Percentiles rank a stretch among this genome's conserved stretches.
These are phyloP conservation scores for Penicillium brasilianum DNA, from an alignment of 2,329 filamentous ascomycete species.

Conservation along the genomic window DNA sequence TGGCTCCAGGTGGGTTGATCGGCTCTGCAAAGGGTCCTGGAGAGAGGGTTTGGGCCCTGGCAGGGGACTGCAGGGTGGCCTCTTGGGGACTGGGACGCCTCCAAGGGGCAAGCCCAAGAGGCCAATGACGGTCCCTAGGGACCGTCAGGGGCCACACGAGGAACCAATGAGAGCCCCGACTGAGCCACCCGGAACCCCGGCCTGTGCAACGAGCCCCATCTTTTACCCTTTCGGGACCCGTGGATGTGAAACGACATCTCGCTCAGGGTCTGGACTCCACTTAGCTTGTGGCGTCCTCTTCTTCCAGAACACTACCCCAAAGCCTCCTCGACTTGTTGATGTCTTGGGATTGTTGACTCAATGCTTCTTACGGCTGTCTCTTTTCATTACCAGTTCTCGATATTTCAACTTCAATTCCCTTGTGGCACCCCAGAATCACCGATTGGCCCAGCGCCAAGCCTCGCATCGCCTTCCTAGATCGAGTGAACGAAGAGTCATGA, in stretches of 20 bases:
- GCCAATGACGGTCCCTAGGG: neutral
- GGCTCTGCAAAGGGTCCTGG: neutral
- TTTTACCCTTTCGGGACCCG: slow-evolving; percentile 15
- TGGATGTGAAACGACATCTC: slow-evolving; percentile 19
- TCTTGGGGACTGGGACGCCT: neutral
- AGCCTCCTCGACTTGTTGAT: neutral
- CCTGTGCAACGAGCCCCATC: neutral
- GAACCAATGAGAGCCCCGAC: too few relatives aligned
- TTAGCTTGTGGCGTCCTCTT: slow-evolving; percentile 6
- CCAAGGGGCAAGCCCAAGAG: neutral
- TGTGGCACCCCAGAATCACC: neutral
- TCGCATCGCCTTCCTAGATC: neutral
- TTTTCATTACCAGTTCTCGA: neutral
- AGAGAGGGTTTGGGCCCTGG: slow-evolving; percentile 20
- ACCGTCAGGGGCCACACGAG: too few relatives aligned
- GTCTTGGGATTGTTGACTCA: neutral
- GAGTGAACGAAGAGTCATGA: slow-evolving; percentile 15
- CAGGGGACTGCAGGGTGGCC: slow-evolving; percentile 2
- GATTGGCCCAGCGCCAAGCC: neutral
- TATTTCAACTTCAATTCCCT: neutral
- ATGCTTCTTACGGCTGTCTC: neutral
- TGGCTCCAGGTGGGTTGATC: slow-evolving; percentile 5
- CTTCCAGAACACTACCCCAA: neutral
- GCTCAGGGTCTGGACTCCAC: slow-evolving; percentile 13
- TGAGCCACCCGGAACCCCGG: neutral